Conservation (phyloP, 1,284 basidiomycete genomes). For the Papiliotrema nemorosa region DNA sequence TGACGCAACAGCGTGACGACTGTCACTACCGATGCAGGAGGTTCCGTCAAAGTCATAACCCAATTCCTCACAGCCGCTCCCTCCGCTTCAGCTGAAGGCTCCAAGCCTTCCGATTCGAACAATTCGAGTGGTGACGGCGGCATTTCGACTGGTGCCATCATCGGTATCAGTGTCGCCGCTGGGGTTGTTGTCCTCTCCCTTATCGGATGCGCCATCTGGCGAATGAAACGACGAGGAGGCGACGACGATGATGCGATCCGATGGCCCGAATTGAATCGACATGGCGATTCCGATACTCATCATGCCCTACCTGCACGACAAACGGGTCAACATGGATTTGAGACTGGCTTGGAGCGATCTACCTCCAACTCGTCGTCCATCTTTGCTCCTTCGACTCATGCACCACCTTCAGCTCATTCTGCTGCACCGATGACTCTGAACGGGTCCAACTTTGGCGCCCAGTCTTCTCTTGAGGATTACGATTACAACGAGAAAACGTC, state of each 20-base stretch:
- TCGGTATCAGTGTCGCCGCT: constrained; percentile 43
- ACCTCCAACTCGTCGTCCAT: constrained; percentile 31
- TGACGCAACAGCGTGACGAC: constrained; percentile 1
- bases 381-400: constrained; percentile 17
- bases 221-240: constrained; percentile 33
- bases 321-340: constrained; percentile 43
- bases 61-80: constrained; percentile 14
- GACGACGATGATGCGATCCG: constrained; percentile 48
- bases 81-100: constrained; percentile 4
- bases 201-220: constrained; percentile 35
- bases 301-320: constrained; percentile 45
- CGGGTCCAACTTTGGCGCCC: constrained; percentile 30
- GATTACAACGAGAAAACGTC: constrained; percentile 24
- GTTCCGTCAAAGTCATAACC: constrained; percentile 28
- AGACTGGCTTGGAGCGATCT: constrained; percentile 40
- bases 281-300: constrained; percentile 44
- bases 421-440: constrained; percentile 31
- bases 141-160: constrained; percentile 43
- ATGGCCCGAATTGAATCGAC: constrained; percentile 49
- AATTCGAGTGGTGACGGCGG: too few species aligned
- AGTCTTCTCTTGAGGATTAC: constrained; percentile 26
- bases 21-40: constrained; percentile 25
- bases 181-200: constrained; percentile 37
- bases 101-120: constrained; percentile 8
- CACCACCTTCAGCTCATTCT: constrained; percentile 10